A percentile compares a stretch with the other conserved stretches of the same genome.
Evolutionary conservation across 1,284 basidiomycete species (phyloP).

Genomic region (Apiotrichum laibachii): DNA sequence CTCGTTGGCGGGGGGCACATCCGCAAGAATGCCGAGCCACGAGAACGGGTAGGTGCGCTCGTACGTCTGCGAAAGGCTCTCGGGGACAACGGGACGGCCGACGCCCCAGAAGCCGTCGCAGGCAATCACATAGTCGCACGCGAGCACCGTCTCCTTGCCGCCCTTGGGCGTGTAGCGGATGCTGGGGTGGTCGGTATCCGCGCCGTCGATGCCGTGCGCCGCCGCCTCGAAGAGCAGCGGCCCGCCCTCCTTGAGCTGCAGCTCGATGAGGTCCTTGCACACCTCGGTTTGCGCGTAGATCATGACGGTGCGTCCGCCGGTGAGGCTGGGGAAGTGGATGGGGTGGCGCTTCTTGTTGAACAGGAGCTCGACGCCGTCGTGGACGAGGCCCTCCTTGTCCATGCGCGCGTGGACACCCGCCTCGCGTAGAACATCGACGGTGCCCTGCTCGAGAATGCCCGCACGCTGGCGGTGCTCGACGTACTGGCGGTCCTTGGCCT

Average conservation of each 20-base stretch:
- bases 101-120: constrained; percentile 26
- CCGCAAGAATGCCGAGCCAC: constrained; percentile 24
- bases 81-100: constrained; percentile 19
- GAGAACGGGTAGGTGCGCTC: constrained; percentile 23
- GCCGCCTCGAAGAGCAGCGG: constrained; percentile 18
- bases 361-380: constrained; percentile 25
- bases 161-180: constrained; percentile 19
- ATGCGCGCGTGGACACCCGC: constrained; percentile 18
- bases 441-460: constrained; percentile 24
- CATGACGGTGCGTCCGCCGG: constrained; percentile 21
- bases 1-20: constrained; percentile 23
- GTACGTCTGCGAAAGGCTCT: constrained; percentile 17
- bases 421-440: constrained; percentile 21
- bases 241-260: constrained; percentile 22
- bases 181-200: constrained; percentile 14
- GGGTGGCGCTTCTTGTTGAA: constrained; percentile 20
- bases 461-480: constrained; percentile 27
- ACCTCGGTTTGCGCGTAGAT: constrained; percentile 28
- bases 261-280: constrained; percentile 24
- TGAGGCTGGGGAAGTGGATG: constrained; percentile 20
- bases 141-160: constrained; percentile 10
- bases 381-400: constrained; percentile 24
- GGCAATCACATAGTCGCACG: constrained; percentile 19
- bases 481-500: constrained; percentile 26
- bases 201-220: constrained; percentile 14